Percentiles rank a stretch among this genome's conserved stretches.
Conservation (phyloP, 202 grass and related monocot genomes). For the Alloteropsis angusta region DNA sequence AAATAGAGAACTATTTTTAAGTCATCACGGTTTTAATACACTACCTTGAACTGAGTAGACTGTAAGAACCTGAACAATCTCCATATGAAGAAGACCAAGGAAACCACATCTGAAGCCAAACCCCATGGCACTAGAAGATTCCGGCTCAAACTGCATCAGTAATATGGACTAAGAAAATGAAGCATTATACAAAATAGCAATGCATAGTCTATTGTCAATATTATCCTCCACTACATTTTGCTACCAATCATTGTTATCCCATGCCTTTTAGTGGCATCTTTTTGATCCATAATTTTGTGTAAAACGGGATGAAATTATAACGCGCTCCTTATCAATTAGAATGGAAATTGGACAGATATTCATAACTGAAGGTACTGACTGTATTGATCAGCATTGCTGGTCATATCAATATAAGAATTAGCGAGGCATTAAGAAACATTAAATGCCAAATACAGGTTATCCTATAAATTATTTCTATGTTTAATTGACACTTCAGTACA, state of each 20-base stretch:
- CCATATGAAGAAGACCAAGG: slow-evolving; percentile 96
- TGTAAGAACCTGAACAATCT: slow-evolving; percentile 90
- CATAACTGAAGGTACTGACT: slow-evolving; percentile 1
- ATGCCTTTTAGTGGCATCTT: background rate
- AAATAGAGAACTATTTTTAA: slow-evolving; percentile 29
- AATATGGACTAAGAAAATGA: slow-evolving; percentile 18
- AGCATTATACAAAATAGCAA: slow-evolving; percentile 2
- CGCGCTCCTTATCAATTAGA: background rate
- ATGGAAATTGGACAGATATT: background rate
- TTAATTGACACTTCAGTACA: background rate
- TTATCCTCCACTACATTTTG: background rate
- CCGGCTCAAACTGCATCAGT: slow-evolving; percentile 74
- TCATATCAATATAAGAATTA: slow-evolving; percentile 12
- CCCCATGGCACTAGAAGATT: slow-evolving; percentile 93
- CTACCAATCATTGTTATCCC: background rate
- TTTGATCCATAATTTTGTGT: slow-evolving; percentile 6
- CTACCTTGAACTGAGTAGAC: slow-evolving; percentile 17
- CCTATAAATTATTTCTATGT: background rate
- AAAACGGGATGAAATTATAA: background rate
- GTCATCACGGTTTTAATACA: background rate
- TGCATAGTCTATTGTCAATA: slow-evolving; percentile 11
- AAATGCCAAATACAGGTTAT: background rate
- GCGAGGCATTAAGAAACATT: background rate
- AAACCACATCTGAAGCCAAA: slow-evolving; percentile 98
- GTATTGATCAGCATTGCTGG: background rate